Percentiles rank a stretch among this genome's conserved stretches.
These are phyloP conservation scores for Lycium barbarum DNA, from an alignment of 257 asterid species.

Conservation along the genomic window DNA sequence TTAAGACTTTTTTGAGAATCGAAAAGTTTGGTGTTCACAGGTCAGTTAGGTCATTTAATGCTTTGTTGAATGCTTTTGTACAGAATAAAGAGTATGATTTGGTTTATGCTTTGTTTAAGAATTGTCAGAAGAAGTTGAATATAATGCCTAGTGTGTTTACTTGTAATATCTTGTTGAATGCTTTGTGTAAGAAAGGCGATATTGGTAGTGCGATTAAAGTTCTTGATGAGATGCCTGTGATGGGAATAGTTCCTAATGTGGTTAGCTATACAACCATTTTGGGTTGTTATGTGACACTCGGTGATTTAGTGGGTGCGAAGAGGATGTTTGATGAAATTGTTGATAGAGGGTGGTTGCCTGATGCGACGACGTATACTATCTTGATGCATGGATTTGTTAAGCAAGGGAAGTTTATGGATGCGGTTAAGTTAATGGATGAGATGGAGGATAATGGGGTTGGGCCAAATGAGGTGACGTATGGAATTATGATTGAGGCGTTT, in stretches of 20 bases:
- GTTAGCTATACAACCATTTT: constrained; percentile 85
- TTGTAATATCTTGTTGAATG: constrained; percentile 83
- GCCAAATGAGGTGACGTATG: constrained; percentile 86
- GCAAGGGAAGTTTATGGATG: constrained; percentile 68
- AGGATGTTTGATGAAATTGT: constrained; percentile 68
- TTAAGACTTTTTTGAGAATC: constrained; percentile 61
- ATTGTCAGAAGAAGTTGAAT: constrained; percentile 60
- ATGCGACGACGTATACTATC: constrained; percentile 82
- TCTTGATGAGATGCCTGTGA: constrained; percentile 88
- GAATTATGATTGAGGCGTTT: constrained; percentile 83
- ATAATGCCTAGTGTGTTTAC: constrained; percentile 80
- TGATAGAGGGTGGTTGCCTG: constrained; percentile 86
- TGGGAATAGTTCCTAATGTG: constrained; percentile 89
- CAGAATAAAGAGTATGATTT: constrained; percentile 81
- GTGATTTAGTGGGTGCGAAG: constrained; percentile 74
- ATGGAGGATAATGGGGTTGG: constrained; percentile 83
- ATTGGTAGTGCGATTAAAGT: constrained; percentile 64
- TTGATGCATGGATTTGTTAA: constrained; percentile 89
- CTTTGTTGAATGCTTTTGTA: constrained; percentile 78
- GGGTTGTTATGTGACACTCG: constrained; percentile 68
- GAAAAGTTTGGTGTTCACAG: constrained; percentile 64
- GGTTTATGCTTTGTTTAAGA: constrained; percentile 78
- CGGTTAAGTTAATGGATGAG: constrained; percentile 90
- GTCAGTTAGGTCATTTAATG: constrained; percentile 77
- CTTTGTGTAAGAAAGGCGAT: constrained; percentile 75